These are phyloP conservation scores for Cryptosporidium ryanae DNA, from an alignment of 169 alveolate species.

Conservation along the genomic window DNA sequence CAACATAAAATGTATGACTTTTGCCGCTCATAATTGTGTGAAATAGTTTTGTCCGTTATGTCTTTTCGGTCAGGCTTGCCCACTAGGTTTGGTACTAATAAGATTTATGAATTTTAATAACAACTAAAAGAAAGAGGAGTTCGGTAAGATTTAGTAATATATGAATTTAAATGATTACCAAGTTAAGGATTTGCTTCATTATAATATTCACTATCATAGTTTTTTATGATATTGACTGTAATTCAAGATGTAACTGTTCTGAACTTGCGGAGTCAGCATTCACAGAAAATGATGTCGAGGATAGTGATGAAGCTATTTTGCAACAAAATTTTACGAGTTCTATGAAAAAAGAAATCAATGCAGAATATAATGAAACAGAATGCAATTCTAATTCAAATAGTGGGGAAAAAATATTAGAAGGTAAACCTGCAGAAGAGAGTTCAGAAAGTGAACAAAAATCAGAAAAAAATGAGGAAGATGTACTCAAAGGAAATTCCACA, in stretches of 20 bases:
- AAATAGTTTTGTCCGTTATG: conserved; percentile 59
- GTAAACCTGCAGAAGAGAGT: neutral
- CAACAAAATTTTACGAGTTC: conserved; percentile 34
- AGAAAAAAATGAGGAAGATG: neutral
- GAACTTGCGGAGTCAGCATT: conserved; percentile 22
- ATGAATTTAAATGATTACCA: neutral
- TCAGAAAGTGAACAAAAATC: neutral
- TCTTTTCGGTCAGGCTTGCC: conserved; percentile 45
- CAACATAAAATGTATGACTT: neutral
- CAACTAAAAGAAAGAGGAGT: neutral
- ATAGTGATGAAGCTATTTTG: neutral
- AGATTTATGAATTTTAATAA: neutral
- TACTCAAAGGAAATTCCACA: neutral
- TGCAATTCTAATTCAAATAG: neutral
- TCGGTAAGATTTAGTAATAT: neutral
- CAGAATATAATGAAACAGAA: neutral
- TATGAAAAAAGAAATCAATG: conserved; percentile 26
- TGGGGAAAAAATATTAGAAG: neutral
- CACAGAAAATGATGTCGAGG: conserved; percentile 28
- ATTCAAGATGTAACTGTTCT: conserved; percentile 13
- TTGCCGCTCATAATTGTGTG: conserved; percentile 66
- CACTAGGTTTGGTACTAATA: conserved; percentile 51
- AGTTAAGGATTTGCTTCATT: conserved; percentile 9
- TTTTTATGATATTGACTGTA: neutral
- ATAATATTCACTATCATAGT: neutral